Conservation (phyloP, 2,329 filamentous ascomycete genomes). For the Madurella mycetomatis region DNA sequence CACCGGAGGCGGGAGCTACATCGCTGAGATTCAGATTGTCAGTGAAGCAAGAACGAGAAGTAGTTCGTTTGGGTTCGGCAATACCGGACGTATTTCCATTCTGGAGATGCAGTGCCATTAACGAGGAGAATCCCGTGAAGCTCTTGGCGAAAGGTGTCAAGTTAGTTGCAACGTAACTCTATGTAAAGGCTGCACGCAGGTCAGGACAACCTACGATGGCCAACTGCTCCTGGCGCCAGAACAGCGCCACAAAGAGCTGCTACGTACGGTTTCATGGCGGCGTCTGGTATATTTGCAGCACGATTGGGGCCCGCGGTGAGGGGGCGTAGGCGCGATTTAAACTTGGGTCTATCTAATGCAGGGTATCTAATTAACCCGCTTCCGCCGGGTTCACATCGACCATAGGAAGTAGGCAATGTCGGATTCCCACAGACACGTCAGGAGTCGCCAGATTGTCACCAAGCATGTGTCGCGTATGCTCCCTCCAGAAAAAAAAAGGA, state of each 20-base stretch:
- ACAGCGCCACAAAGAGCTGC: not conserved
- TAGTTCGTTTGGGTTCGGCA: not conserved
- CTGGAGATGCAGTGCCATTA: constrained; percentile 12
- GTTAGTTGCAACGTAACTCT: not conserved
- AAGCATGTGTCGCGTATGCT: not conserved
- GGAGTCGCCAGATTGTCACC: too few relatives aligned
- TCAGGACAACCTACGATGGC: constrained; percentile 4
- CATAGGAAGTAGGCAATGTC: too few relatives aligned
- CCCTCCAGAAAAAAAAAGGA: too few relatives aligned
- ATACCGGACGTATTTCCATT: constrained; percentile 19
- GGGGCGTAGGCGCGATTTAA: too few relatives aligned
- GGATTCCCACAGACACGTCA: too few relatives aligned
- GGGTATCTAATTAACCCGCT: too few relatives aligned
- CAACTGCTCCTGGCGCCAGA: not conserved
- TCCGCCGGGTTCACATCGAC: too few relatives aligned
- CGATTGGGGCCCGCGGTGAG: too few relatives aligned
- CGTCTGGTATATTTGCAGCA: not conserved
- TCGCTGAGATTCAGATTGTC: not conserved
- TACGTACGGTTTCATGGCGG: constrained; percentile 3
- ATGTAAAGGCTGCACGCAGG: not conserved
- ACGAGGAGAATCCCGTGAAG: constrained; percentile 16
- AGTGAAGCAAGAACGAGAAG: not conserved
- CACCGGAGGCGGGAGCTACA: not conserved
- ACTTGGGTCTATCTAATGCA: too few relatives aligned
- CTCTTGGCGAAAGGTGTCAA: not conserved